Percentiles rank a stretch among this genome's conserved stretches.
phyloP scores from a whole-genome alignment of 306 rosid genomes.

The Hippophae rhamnoides region DNA sequence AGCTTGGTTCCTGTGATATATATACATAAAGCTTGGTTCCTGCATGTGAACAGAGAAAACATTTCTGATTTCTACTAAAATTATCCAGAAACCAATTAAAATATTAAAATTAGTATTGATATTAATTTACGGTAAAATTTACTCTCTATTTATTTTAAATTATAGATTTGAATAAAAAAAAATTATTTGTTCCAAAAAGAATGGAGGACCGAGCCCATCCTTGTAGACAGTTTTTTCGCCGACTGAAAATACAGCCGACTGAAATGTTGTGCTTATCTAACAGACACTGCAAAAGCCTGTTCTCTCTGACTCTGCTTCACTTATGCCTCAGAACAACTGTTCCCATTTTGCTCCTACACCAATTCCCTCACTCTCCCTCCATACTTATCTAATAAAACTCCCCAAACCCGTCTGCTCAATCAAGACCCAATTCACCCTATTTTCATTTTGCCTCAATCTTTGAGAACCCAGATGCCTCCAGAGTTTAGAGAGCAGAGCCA shows the following conservation, averaged over 20 bases:
- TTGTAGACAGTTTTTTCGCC: slow-evolving; percentile 19
- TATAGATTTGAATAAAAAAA: no score
- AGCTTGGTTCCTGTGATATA: no score
- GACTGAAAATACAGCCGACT: slow-evolving; percentile 18
- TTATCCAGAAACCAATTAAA: no score
- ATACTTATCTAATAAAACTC: slow-evolving; percentile 35
- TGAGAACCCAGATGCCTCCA: slow-evolving; percentile 39
- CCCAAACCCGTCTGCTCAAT: slow-evolving; percentile 1
- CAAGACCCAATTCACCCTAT: neutral
- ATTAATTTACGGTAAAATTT: neutral
- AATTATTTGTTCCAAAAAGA: no score
- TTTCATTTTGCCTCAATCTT: neutral
- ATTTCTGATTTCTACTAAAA: no score
- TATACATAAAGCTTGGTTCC: no score
- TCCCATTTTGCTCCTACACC: slow-evolving; percentile 13
- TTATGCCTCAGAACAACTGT: slow-evolving; percentile 50
- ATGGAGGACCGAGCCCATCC: neutral
- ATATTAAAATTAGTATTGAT: no score
- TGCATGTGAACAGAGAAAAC: no score
- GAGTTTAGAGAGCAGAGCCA: slow-evolving; percentile 39
- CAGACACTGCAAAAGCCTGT: slow-evolving; percentile 66
- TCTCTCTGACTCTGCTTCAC: slow-evolving; percentile 48
- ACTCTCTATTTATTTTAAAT: no score
- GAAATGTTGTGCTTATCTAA: slow-evolving; percentile 53
- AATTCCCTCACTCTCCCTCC: slow-evolving; percentile 11